These are phyloP conservation scores for Microsporum canis DNA, from an alignment of 2,329 filamentous ascomycete genomes.

Conservation along the genomic window DNA sequence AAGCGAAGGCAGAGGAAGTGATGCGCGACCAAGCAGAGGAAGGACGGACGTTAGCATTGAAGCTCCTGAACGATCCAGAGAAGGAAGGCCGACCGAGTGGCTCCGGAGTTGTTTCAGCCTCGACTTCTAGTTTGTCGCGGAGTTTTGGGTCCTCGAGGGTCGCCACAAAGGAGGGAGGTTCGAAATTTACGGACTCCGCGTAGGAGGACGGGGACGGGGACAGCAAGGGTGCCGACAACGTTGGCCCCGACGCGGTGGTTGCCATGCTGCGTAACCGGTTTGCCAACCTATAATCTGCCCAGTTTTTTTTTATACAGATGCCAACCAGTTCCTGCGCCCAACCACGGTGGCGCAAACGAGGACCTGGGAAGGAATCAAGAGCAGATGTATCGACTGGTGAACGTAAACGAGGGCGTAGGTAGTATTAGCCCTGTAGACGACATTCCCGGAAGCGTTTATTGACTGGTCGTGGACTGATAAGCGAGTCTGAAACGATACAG, in stretches of 20 bases:
- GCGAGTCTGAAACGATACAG: neutral
- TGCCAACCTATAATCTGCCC: neutral
- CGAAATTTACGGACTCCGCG: neutral
- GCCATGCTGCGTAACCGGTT: neutral
- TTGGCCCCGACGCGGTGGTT: neutral
- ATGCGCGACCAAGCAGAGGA: constrained; percentile 4
- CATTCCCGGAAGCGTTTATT: neutral
- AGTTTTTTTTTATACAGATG: neutral
- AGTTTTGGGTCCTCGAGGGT: constrained; percentile 1
- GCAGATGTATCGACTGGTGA: neutral
- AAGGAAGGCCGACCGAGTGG: neutral
- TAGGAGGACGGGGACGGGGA: neutral
- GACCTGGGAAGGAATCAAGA: neutral
- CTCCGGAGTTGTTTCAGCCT: neutral
- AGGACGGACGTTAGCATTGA: constrained; percentile 1
- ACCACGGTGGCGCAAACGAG: neutral
- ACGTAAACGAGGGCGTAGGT: neutral
- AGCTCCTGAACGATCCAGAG: constrained; percentile 1
- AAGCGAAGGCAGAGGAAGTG: neutral
- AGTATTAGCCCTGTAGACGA: neutral
- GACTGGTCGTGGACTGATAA: neutral
- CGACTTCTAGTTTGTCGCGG: neutral
- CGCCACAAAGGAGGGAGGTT: neutral
- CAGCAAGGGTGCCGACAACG: neutral
- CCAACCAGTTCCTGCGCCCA: neutral